phyloP scores from a whole-genome alignment of 768 basidiomycete genomes.

The Trametopsis cervina region DNA sequence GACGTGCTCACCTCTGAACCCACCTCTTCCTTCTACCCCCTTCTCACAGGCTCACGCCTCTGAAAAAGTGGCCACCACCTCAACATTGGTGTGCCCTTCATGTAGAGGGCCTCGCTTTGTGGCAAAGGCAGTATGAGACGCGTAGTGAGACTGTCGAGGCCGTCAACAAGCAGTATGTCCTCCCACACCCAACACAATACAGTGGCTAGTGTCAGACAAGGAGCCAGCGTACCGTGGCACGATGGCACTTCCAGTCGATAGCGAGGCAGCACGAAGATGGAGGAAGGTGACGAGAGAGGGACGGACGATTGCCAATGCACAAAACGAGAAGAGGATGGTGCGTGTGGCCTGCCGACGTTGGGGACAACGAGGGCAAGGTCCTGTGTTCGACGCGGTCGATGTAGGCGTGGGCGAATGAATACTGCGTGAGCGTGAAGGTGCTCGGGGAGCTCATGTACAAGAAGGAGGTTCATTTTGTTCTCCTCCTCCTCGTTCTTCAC shows the following conservation, averaged over 20 bases:
- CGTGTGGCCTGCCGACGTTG: conserved; percentile 34
- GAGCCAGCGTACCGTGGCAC: conserved; percentile 60
- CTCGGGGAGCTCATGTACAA: conserved; percentile 76
- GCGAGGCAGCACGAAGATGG: conserved; percentile 20
- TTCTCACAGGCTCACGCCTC: no score
- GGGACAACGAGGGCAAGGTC: conserved; percentile 15
- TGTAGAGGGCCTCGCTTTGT: no score
- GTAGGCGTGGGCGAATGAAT: conserved; percentile 78
- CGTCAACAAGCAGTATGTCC: conserved; percentile 46
- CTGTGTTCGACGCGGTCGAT: conserved; percentile 54
- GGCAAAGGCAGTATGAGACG: conserved; percentile 23
- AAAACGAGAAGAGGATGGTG: conserved; percentile 36
- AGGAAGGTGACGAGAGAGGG: conserved; percentile 38
- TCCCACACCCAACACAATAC: conserved; percentile 31
- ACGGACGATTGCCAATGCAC: conserved; percentile 34
- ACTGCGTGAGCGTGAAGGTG: conserved; percentile 60
- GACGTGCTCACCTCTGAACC: no score
- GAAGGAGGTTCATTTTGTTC: conserved; percentile 49
- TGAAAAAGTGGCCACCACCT: no score
- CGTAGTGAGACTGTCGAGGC: conserved; percentile 55
- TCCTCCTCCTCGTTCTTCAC: conserved; percentile 1
- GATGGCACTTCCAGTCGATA: conserved; percentile 52
- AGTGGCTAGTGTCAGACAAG: conserved; percentile 58
- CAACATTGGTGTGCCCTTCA: no score
- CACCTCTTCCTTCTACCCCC: no score